These are phyloP conservation scores for Alternaria triticimaculans DNA, from an alignment of 2,329 filamentous ascomycete species.

Conservation along the genomic window DNA sequence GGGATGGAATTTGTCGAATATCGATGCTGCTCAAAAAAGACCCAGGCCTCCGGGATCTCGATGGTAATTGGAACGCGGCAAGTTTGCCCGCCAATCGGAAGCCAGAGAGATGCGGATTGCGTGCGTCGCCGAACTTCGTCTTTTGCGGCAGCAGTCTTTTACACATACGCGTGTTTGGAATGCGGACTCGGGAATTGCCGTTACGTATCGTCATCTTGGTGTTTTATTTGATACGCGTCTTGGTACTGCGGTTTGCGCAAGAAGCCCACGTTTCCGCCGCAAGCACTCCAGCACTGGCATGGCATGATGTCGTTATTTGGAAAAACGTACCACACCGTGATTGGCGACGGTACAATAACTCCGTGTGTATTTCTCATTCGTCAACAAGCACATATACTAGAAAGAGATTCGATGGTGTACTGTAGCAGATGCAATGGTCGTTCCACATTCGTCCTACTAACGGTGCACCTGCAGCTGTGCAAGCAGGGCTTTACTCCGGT, in stretches of 20 bases:
- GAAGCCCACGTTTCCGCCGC: not conserved
- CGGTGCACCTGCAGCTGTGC: not conserved
- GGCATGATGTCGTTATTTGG: not conserved
- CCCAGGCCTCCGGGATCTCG: not conserved
- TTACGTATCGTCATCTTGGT: not conserved
- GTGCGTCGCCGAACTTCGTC: not conserved
- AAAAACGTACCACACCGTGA: not conserved
- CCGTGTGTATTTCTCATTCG: not conserved
- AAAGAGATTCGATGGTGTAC: not conserved
- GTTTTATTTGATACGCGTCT: not conserved
- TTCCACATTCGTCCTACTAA: not conserved
- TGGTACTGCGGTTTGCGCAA: not conserved
- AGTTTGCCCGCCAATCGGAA: slow-evolving; percentile 4
- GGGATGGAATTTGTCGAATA: not conserved
- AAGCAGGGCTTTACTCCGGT: not conserved
- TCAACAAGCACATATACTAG: not conserved
- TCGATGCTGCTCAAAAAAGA: not conserved
- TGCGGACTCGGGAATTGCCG: not conserved
- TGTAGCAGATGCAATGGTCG: not conserved
- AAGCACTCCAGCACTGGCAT: not conserved
- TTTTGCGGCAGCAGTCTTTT: not conserved
- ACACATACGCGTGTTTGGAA: not conserved
- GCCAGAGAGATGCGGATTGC: not conserved
- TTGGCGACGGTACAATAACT: not conserved
- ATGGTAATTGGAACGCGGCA: slow-evolving; percentile 10